These are phyloP conservation scores for Coemansia sp. DNA, from an alignment of 192 early-diverging fungal genomes.

Conservation along the genomic window DNA sequence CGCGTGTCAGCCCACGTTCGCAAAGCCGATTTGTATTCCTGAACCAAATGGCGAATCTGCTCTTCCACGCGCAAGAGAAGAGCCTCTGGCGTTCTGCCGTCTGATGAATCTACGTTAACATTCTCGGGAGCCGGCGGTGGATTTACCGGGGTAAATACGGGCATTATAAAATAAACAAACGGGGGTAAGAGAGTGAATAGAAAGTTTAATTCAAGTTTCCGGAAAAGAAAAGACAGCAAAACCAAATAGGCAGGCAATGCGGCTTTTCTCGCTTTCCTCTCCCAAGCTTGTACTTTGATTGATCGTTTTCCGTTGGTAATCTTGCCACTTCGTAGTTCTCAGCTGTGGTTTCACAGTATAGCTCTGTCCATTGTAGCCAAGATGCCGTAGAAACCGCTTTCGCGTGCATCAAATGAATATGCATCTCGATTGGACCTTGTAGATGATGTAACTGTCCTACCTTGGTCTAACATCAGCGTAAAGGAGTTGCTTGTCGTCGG, in stretches of 20 bases:
- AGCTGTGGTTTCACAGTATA: too few species aligned
- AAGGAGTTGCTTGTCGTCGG: not conserved
- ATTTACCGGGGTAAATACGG: conserved; percentile 31
- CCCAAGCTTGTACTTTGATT: too few species aligned
- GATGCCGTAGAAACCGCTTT: conserved; percentile 8
- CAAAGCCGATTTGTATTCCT: conserved; percentile 29
- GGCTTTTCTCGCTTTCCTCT: too few species aligned
- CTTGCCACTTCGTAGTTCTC: too few species aligned
- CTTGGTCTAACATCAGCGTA: not conserved
- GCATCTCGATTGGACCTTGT: not conserved
- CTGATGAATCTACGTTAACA: not conserved
- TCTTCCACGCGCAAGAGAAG: conserved; percentile 28
- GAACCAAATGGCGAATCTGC: conserved; percentile 23
- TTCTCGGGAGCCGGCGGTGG: conserved; percentile 8
- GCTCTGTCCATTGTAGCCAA: not conserved
- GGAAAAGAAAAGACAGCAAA: too few species aligned
- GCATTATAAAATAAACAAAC: conserved; percentile 12
- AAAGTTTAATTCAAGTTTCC: too few species aligned
- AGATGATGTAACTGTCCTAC: not conserved
- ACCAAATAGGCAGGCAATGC: too few species aligned
- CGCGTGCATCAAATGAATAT: not conserved
- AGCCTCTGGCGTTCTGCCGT: not conserved
- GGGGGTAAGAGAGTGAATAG: too few species aligned
- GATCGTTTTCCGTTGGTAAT: too few species aligned
- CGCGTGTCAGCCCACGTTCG: conserved; percentile 23